These are phyloP conservation scores for Clarireedia paspali DNA, from an alignment of 2,329 filamentous ascomycete genomes.

Conservation along the genomic window DNA sequence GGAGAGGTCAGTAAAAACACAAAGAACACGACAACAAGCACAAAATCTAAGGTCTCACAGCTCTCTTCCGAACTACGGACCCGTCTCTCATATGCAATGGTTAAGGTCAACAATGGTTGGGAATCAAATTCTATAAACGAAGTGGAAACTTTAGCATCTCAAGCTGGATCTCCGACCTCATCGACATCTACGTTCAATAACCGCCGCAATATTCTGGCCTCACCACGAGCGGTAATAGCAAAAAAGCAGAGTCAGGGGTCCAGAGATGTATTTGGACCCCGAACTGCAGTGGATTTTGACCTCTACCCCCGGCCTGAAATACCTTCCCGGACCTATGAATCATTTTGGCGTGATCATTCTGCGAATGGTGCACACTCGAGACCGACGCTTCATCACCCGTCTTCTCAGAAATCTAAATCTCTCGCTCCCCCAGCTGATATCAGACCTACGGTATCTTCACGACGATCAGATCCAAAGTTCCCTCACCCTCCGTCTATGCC, in stretches of 20 bases:
- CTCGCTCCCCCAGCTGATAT: conserved; percentile 34
- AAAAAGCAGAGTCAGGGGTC: conserved; percentile 27
- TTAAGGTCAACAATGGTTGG: conserved; percentile 88
- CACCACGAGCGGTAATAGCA: conserved; percentile 40
- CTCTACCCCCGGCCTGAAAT: conserved; percentile 28
- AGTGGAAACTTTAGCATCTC: conserved; percentile 66
- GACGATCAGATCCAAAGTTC: conserved; percentile 27
- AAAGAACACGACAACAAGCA: neutral
- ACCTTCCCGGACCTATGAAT: conserved; percentile 34
- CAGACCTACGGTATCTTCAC: conserved; percentile 21
- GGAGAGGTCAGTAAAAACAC: conserved; percentile 55
- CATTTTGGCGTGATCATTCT: conserved; percentile 38
- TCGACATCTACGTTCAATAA: conserved; percentile 48
- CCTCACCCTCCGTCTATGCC: conserved; percentile 24
- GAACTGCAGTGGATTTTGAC: conserved; percentile 26
- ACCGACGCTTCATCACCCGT: conserved; percentile 27
- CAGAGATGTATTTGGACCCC: conserved; percentile 8
- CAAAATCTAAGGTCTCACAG: conserved; percentile 20
- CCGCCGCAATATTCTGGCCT: conserved; percentile 44
- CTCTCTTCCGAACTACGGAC: conserved; percentile 61
- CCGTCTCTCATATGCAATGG: conserved; percentile 84
- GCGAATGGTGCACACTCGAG: conserved; percentile 17
- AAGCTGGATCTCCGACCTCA: conserved; percentile 55
- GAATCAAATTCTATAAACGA: conserved; percentile 71
- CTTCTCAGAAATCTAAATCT: conserved; percentile 37